A percentile compares a stretch with the other conserved stretches of the same genome.
Conservation (phyloP, 176 grass and related monocot species). For the Tuctoria greenei region DNA sequence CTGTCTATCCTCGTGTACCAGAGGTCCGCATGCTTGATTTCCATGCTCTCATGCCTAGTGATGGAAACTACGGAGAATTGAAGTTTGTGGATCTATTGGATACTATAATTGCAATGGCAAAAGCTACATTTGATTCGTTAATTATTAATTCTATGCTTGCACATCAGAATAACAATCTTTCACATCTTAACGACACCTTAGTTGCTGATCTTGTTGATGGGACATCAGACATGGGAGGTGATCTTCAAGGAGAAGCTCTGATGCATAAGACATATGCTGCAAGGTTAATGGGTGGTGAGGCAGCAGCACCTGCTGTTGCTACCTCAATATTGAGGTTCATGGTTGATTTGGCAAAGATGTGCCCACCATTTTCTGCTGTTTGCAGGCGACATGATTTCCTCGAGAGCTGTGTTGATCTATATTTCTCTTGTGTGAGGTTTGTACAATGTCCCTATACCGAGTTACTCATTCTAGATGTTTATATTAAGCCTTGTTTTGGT, state of each 20-base stretch:
- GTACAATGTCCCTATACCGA: slow-evolving; percentile 34
- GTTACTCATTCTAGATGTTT: slow-evolving; percentile 34
- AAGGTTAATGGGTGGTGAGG: slow-evolving; percentile 95
- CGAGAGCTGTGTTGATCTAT: slow-evolving; percentile 92
- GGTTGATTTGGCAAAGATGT: slow-evolving; percentile 96
- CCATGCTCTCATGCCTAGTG: slow-evolving; percentile 90
- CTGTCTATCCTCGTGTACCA: slow-evolving; percentile 91
- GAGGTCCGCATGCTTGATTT: slow-evolving; percentile 99
- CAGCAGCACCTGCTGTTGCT: slow-evolving; percentile 80
- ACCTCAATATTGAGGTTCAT: slow-evolving; percentile 94
- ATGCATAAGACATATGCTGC: slow-evolving; percentile 99
- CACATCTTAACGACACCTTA: slow-evolving; percentile 80
- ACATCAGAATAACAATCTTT: slow-evolving; percentile 85
- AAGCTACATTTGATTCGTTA: slow-evolving; percentile 90
- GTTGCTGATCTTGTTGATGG: slow-evolving; percentile 84
- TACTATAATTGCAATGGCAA: slow-evolving; percentile 84
- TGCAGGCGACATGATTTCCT: slow-evolving; percentile 90
- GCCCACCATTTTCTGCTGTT: slow-evolving; percentile 73
- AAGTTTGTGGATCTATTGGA: slow-evolving; percentile 97
- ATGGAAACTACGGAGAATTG: slow-evolving; percentile 93
- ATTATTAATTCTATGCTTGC: slow-evolving; percentile 92
- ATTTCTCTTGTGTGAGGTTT: slow-evolving; percentile 97
- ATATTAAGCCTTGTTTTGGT: slow-evolving; percentile 37
- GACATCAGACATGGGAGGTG: slow-evolving; percentile 62
- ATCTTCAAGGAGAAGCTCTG: slow-evolving; percentile 96